These are phyloP conservation scores for Collybia mongolica DNA, from an alignment of 768 basidiomycete species.

Conservation along the genomic window DNA sequence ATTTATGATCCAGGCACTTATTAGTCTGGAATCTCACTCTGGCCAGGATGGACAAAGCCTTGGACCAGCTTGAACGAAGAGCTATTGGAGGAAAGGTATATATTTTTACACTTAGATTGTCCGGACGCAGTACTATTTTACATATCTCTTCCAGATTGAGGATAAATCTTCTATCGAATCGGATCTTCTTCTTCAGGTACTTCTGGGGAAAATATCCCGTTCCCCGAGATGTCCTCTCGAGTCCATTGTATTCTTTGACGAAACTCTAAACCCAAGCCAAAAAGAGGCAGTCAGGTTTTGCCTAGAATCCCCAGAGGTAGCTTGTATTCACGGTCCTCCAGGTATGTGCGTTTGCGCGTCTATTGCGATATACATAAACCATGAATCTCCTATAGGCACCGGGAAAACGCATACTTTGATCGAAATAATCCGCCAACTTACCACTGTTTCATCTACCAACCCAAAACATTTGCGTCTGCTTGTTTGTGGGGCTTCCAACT, in stretches of 20 bases:
- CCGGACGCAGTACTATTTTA: background rate
- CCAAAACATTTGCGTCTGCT: conserved; percentile 63
- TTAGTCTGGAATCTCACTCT: background rate
- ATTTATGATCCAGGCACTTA: background rate
- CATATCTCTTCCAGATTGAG: conserved; percentile 22
- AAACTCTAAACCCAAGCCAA: conserved; percentile 79
- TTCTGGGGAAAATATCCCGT: conserved; percentile 63
- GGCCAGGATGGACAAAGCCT: conserved; percentile 81
- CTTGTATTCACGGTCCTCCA: conserved; percentile 97
- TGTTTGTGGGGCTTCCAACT: conserved; percentile 91
- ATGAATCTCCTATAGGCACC: conserved; percentile 48
- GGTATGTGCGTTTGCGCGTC: conserved; percentile 38
- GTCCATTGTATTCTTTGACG: conserved; percentile 68
- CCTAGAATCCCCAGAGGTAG: conserved; percentile 77
- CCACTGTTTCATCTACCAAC: conserved; percentile 42
- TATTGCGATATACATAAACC: background rate
- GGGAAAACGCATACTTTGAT: conserved; percentile 97
- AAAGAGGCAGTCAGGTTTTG: conserved; percentile 81
- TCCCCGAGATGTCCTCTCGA: conserved; percentile 35
- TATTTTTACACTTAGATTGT: background rate
- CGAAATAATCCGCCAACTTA: conserved; percentile 87
- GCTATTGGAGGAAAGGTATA: conserved; percentile 16
- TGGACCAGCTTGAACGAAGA: conserved; percentile 61
- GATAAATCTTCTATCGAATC: conserved; percentile 42
- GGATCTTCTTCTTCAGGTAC: conserved; percentile 58